Evolutionary conservation across 169 alveolate species (phyloP).

Genomic region (Cryptosporidium viatorum): DNA sequence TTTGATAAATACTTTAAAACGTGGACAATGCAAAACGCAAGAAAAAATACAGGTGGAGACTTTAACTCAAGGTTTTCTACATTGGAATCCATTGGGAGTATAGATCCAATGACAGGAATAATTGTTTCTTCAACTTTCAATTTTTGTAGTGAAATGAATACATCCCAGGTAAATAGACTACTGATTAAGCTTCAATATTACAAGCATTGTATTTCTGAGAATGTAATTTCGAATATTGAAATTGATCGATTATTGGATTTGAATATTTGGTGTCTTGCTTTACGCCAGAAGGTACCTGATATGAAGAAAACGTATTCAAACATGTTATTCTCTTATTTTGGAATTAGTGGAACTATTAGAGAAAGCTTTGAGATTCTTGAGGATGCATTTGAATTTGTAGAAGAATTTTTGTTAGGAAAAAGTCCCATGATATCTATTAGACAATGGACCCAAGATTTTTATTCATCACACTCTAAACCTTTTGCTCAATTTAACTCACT

Average conservation of each 20-base stretch:
- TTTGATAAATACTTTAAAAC: slow-evolving; percentile 22
- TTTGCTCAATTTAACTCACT: slow-evolving; percentile 5
- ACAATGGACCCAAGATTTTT: slow-evolving; percentile 30
- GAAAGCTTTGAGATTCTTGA: slow-evolving; percentile 46
- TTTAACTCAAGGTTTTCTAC: slow-evolving; percentile 9
- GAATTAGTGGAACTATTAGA: slow-evolving; percentile 15
- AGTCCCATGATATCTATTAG: background rate
- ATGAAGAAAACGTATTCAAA: slow-evolving; percentile 48
- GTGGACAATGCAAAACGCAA: slow-evolving; percentile 34
- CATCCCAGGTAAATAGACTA: slow-evolving; percentile 46
- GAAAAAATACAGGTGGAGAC: background rate
- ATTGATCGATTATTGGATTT: slow-evolving; percentile 19
- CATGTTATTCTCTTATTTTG: slow-evolving; percentile 36
- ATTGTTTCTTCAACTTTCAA: background rate
- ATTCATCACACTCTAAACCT: slow-evolving; percentile 16
- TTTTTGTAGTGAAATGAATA: slow-evolving; percentile 41
- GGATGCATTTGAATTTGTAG: slow-evolving; percentile 22
- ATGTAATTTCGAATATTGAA: background rate
- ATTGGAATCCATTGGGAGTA: slow-evolving; percentile 40
- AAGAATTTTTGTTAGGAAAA: slow-evolving; percentile 15
- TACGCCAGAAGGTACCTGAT: slow-evolving; percentile 38
- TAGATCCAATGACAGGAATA: slow-evolving; percentile 9
- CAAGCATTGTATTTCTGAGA: slow-evolving; percentile 46
- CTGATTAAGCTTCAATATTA: slow-evolving; percentile 50
- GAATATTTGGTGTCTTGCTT: slow-evolving; percentile 56